phyloP scores from a whole-genome alignment of 495 filamentous ascomycete genomes.

The Talaromyces thailandensis region DNA sequence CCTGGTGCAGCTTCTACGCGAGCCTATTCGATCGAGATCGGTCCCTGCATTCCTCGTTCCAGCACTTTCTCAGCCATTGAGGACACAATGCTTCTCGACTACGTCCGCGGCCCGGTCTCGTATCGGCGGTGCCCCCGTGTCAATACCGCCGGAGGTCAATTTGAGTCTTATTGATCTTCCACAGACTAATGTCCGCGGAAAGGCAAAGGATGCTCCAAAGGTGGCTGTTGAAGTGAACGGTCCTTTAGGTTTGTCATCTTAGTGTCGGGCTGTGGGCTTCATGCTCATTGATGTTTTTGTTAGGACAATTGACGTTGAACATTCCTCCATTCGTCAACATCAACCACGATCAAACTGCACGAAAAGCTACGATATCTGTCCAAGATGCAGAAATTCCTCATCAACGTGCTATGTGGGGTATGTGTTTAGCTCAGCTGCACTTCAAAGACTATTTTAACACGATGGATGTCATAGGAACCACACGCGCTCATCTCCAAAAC shows the following conservation, averaged over 20 bases:
- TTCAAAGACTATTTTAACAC: neutral
- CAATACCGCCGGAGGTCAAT: conserved; percentile 75
- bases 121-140: conserved; percentile 72
- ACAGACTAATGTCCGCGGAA: conserved; percentile 34
- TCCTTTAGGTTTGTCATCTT: conserved; percentile 50
- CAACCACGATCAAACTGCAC: conserved; percentile 47
- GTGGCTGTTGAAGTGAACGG: conserved; percentile 59
- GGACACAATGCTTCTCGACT: conserved; percentile 60
- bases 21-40: conserved; percentile 22
- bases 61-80: conserved; percentile 47
- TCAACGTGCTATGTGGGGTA: conserved; percentile 98
- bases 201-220: conserved; percentile 45
- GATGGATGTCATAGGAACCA: conserved; percentile 52
- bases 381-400: conserved; percentile 51
- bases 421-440: conserved; percentile 18
- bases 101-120: conserved; percentile 61
- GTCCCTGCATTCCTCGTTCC: conserved; percentile 68
- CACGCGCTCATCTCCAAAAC: conserved; percentile 79
- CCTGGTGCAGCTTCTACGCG: conserved; percentile 31
- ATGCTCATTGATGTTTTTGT: conserved; percentile 3
- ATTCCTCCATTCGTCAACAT: conserved; percentile 69
- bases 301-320: conserved; percentile 61
- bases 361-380: conserved; percentile 58
- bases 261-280: neutral
- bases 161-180: conserved; percentile 56